These are phyloP conservation scores for Carpinus fangiana DNA, from an alignment of 306 rosid genomes.

Conservation along the genomic window DNA sequence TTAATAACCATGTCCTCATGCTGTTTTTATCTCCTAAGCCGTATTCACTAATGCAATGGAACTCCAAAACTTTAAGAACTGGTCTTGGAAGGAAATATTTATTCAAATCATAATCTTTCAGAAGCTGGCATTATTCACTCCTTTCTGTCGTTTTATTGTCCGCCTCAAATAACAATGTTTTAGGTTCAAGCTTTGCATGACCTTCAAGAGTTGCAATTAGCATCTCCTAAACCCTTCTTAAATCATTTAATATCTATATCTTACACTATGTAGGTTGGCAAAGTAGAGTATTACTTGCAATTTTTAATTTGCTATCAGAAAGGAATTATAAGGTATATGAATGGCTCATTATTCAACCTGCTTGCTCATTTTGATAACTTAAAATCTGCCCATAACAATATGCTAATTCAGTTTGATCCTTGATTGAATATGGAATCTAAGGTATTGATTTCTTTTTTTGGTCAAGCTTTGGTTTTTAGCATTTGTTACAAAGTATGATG, in stretches of 20 bases:
- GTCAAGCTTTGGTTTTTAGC: neutral
- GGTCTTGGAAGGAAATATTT: no score
- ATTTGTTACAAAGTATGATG: conserved; percentile 4
- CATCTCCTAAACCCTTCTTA: neutral
- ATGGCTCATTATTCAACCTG: neutral
- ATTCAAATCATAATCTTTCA: no score
- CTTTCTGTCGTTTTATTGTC: no score
- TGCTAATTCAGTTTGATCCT: neutral
- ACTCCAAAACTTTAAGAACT: no score
- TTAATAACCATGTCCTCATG: neutral
- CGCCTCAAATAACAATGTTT: neutral
- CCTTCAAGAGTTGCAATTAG: neutral
- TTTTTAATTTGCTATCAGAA: neutral
- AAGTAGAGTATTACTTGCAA: neutral
- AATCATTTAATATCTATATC: neutral
- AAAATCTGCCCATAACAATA: neutral
- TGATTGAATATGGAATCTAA: neutral
- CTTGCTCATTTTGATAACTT: neutral
- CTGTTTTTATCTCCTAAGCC: neutral
- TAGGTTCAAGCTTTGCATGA: conserved; percentile 9
- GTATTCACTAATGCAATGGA: no score
- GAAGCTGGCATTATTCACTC: no score
- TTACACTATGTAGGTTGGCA: neutral
- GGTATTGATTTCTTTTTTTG: neutral
- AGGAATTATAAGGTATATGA: neutral